phyloP scores from a whole-genome alignment of 164 flowering plant species.

The Sedum album region DNA sequence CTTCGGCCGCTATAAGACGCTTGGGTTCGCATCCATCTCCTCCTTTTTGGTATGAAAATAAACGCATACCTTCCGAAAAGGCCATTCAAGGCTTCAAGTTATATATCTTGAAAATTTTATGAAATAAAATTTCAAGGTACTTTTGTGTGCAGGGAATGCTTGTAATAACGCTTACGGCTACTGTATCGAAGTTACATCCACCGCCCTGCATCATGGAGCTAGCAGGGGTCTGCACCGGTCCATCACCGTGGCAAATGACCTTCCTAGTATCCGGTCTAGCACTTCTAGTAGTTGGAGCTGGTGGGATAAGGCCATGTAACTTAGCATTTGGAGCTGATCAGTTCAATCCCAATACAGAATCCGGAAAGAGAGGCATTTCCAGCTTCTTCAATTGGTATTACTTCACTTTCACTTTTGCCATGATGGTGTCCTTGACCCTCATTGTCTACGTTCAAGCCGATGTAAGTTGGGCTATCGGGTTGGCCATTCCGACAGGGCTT shows the following conservation, averaged over 20 bases:
- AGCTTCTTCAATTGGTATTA: conserved; percentile 97
- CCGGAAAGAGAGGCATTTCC: conserved; percentile 60
- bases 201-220: conserved; percentile 28
- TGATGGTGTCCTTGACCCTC: conserved; percentile 59
- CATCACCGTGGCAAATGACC: conserved; percentile 48
- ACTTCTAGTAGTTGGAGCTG: conserved; percentile 30
- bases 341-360: conserved; percentile 63
- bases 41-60: conserved; percentile 43
- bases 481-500: conserved; percentile 50
- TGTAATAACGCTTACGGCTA: conserved; percentile 55
- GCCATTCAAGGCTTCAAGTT: neutral
- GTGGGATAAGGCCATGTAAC: conserved; percentile 18
- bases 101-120: too few relatives aligned
- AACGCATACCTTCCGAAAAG: too few relatives aligned
- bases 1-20: conserved; percentile 75
- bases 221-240: conserved; percentile 32
- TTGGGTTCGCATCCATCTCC: conserved; percentile 56
- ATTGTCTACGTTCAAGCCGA: conserved; percentile 73
- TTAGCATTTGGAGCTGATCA: conserved; percentile 93
- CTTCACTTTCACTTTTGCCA: conserved; percentile 74
- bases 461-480: conserved; percentile 70
- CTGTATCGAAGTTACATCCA: conserved; percentile 56
- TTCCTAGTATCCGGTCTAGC: conserved; percentile 49
- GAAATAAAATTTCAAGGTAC: too few relatives aligned
- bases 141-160: conserved; percentile 49